phyloP scores from a whole-genome alignment of 1,284 basidiomycete species.

The Lentinula novae-zelandiae region DNA sequence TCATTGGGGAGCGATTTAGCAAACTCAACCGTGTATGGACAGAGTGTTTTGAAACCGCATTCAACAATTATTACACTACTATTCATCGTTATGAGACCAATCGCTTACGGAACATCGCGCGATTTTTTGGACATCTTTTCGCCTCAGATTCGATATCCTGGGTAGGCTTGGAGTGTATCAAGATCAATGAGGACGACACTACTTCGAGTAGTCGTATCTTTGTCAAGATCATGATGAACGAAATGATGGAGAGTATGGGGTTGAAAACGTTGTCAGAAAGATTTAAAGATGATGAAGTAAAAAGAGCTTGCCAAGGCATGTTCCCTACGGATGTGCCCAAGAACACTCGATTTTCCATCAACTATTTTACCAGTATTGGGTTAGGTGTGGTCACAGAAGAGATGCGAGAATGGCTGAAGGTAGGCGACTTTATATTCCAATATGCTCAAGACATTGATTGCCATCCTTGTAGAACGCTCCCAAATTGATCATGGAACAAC shows the following conservation, averaged over 20 bases:
- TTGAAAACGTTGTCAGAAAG: constrained; percentile 79
- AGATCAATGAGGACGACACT: constrained; percentile 97
- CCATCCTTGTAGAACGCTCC: constrained; percentile 72
- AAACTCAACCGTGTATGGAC: constrained; percentile 95
- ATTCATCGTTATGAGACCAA: constrained; percentile 99
- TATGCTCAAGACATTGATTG: constrained; percentile 3
- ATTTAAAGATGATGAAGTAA: constrained; percentile 85
- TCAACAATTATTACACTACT: constrained; percentile 90
- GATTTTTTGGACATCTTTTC: constrained; percentile 92
- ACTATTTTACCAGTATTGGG: constrained; percentile 95
- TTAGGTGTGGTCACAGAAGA: constrained; percentile 90
- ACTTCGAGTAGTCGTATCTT: constrained; percentile 97
- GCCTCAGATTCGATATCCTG: constrained; percentile 88
- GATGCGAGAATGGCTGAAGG: constrained; percentile 95
- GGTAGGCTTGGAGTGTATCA: constrained; percentile 81
- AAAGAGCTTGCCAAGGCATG: constrained; percentile 74
- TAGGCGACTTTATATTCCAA: constrained; percentile 30
- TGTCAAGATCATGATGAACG: constrained; percentile 93
- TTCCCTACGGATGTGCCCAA: constrained; percentile 97
- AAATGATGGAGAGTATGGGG: constrained; percentile 93
- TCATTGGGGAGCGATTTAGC: constrained; percentile 94
- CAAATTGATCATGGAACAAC: constrained; percentile 87
- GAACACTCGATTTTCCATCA: constrained; percentile 97
- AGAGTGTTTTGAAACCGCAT: constrained; percentile 85
- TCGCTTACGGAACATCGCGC: constrained; percentile 93